phyloP scores from a whole-genome alignment of 176 grass and related monocot species.

The Zoysia japonica region DNA sequence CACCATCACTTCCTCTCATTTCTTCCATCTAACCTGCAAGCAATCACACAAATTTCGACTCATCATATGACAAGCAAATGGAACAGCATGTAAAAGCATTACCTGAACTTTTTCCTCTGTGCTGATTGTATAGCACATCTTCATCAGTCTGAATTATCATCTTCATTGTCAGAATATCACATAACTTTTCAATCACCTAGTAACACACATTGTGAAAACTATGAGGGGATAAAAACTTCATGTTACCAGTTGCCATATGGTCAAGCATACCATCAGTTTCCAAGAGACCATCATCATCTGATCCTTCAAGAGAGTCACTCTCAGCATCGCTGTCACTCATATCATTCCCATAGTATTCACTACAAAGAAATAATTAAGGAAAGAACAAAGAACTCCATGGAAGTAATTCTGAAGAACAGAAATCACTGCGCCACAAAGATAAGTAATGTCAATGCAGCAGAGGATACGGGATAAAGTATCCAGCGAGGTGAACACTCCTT shows the following conservation, averaged over 20 bases:
- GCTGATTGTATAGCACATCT: conserved; percentile 49
- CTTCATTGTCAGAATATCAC: conserved; percentile 36
- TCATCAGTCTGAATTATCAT: conserved; percentile 60
- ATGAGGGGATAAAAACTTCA: conserved; percentile 18
- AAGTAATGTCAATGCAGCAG: neutral
- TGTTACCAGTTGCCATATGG: neutral
- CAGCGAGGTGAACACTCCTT: conserved; percentile 63
- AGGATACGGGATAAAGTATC: conserved; percentile 85
- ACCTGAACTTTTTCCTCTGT: conserved; percentile 67
- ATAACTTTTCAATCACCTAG: conserved; percentile 8
- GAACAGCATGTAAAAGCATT: conserved; percentile 24
- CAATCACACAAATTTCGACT: neutral
- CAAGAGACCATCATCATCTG: conserved; percentile 47
- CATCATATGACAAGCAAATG: conserved; percentile 25
- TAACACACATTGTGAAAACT: neutral
- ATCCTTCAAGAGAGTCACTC: conserved; percentile 43
- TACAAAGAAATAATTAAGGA: conserved; percentile 48
- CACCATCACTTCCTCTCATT: no score
- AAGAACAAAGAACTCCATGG: conserved; percentile 28
- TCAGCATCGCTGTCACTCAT: conserved; percentile 62
- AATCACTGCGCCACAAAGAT: neutral
- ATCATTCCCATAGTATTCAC: conserved; percentile 61
- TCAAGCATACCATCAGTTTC: conserved; percentile 14
- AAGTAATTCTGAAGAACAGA: conserved; percentile 6
- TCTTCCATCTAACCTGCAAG: no score